Base-by-base conservation (phyloP, 2,329 filamentous ascomycete species). In the Scedosporium minutisporum region DNA sequence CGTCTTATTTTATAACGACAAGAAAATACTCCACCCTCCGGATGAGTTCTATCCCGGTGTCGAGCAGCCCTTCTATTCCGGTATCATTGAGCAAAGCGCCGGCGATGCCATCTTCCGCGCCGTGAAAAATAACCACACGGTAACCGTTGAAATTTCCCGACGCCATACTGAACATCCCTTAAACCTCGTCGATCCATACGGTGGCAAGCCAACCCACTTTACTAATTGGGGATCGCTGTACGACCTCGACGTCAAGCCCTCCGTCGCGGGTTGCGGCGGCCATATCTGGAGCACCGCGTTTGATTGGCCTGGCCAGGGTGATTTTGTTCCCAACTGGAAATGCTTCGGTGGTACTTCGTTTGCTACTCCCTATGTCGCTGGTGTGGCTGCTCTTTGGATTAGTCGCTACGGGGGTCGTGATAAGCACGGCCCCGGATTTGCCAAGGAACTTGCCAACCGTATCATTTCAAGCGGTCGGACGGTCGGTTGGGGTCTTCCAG, bases 321-420 rank as follows among this genome's bases (percentile, higher is more conserved):
- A 60, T 27, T 51, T 42, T 12, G 78, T 76, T 55, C 74, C 77
- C 1, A 70, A 76, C 25, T 85, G 81, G 65, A 71, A 80, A 62
- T 79, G 76, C 55, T 61, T 53, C 18, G 46, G 60, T 1, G 82
- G 82, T 55, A 85, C 83, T 0, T 83, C 80, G 0, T 84, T 85
- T 82, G 78, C 82, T 0, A 78, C 78, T 4, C 82, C 82, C 0
- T 82, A 82, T 63, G 73, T 82, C 25, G 80, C 81, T 44, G 82
- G 80, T 14, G 71, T 80, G n/a, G 78, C 77, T 3, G 78, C 78
- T 6, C 68, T 81, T 27, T 80, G 77, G 64, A 73, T 80, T 53
- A 72, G 75, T 6, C 68, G 75, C 25, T 69, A 76, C 61, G 78
- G 78, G 2, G 77, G 78, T 1, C 73, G 77, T 16, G 68, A 70